A percentile compares a stretch with the other conserved stretches of the same genome.
These are phyloP conservation scores for Tanozyma kutaoensis DNA, from an alignment of 805 yeast genomes.

Conservation along the genomic window DNA sequence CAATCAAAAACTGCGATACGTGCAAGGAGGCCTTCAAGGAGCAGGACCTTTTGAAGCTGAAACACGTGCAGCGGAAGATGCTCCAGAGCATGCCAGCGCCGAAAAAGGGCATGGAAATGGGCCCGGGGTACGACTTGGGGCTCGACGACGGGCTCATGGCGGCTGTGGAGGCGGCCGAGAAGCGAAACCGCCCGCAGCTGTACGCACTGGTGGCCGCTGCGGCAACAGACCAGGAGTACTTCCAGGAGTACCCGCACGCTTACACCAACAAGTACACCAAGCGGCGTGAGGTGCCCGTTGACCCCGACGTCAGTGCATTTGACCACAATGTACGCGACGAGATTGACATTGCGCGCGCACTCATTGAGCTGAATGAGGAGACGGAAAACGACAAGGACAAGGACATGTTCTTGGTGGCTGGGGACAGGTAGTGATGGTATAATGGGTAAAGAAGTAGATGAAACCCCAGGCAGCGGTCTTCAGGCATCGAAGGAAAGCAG, in stretches of 20 bases:
- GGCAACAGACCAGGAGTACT: slow-evolving; percentile 5
- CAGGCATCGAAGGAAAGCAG: too few species aligned
- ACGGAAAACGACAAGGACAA: slow-evolving; percentile 7
- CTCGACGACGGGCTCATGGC: slow-evolving; percentile 38
- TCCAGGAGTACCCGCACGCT: slow-evolving; percentile 4
- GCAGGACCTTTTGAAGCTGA: too few species aligned
- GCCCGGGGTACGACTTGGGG: slow-evolving; percentile 25
- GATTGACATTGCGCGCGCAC: slow-evolving; percentile 52
- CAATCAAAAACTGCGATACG: slow-evolving; percentile 60
- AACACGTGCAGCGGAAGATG: too few species aligned
- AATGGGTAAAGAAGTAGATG: too few species aligned
- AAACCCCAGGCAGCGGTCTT: too few species aligned
- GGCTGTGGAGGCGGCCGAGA: slow-evolving; percentile 47
- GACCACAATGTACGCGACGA: slow-evolving; percentile 23
- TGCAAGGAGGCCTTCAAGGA: too few species aligned
- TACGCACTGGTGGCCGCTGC: slow-evolving; percentile 24
- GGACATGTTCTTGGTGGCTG: too few species aligned
- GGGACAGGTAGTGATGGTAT: too few species aligned
- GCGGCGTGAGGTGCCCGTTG: slow-evolving; percentile 29
- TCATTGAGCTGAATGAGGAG: slow-evolving; percentile 44
- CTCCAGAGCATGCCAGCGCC: slow-evolving; percentile 10
- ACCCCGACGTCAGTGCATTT: slow-evolving; percentile 43
- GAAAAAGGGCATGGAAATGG: slow-evolving; percentile 2
- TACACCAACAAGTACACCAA: slow-evolving; percentile 3
- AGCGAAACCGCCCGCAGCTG: slow-evolving; percentile 14